Evolutionary conservation across 257 asterid species (phyloP).

Genomic region (Scutellaria galericulata): DNA sequence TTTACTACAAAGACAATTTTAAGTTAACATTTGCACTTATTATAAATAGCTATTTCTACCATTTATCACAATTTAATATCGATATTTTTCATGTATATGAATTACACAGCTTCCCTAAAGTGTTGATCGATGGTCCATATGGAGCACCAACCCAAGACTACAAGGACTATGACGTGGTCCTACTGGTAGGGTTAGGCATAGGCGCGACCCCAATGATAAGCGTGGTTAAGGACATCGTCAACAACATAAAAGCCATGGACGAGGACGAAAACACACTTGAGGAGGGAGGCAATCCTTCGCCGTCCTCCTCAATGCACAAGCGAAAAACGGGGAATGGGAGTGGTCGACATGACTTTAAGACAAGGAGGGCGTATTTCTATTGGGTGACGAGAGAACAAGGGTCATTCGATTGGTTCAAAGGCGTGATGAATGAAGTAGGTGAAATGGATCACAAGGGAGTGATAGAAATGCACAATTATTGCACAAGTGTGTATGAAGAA

Average conservation of each 20-base stretch:
- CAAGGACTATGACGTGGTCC: conserved; percentile 86
- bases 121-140: conserved; percentile 85
- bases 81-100: background rate
- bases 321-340: conserved; percentile 42
- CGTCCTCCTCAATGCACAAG: conserved; percentile 34
- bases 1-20: too few relatives aligned
- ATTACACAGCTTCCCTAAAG: conserved; percentile 61
- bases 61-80: too few relatives aligned
- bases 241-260: conserved; percentile 76
- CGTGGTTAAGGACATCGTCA: conserved; percentile 81
- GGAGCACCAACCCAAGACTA: conserved; percentile 98
- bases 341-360: conserved; percentile 52
- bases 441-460: conserved; percentile 74
- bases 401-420: conserved; percentile 88
- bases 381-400: conserved; percentile 96
- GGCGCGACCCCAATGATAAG: conserved; percentile 97
- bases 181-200: conserved; percentile 81
- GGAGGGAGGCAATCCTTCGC: conserved; percentile 36
- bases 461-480: conserved; percentile 89
- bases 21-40: too few relatives aligned
- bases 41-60: too few relatives aligned
- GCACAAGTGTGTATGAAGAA: conserved; percentile 88
- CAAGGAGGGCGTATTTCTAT: conserved; percentile 79
- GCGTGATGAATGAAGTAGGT: conserved; percentile 84
- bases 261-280: conserved; percentile 54